A percentile compares a stretch with the other conserved stretches of the same genome.
Evolutionary conservation across 129 eudicot genomes (phyloP).

Genomic region (Chrysanthemum seticuspe): DNA sequence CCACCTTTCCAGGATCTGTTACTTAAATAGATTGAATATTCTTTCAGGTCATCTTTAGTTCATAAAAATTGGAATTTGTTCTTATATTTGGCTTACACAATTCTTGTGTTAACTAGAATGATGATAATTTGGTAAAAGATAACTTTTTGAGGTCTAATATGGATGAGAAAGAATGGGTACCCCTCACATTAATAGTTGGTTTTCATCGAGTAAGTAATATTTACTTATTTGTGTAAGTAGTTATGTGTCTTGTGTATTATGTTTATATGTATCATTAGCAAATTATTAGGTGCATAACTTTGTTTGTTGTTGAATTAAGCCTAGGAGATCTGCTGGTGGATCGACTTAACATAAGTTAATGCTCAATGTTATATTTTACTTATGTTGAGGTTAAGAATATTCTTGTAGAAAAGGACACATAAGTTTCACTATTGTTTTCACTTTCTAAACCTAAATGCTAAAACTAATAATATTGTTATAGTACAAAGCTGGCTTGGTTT

Average conservation of each 20-base stretch:
- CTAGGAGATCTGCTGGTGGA: no score
- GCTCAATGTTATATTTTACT: no score
- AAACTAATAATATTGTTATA: no score
- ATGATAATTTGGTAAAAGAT: constrained; percentile 66
- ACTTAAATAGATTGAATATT: constrained; percentile 65
- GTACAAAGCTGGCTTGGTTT: no score
- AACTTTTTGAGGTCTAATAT: constrained; percentile 56
- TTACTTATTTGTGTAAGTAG: constrained; percentile 2
- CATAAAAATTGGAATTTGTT: not conserved
- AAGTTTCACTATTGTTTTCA: no score
- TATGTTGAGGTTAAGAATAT: no score
- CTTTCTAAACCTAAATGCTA: no score
- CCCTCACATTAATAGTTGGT: constrained; percentile 53
- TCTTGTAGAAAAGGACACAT: no score
- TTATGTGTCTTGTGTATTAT: not conserved
- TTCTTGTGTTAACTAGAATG: constrained; percentile 42
- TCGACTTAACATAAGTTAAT: no score
- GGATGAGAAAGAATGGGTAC: constrained; percentile 88
- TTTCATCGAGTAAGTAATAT: constrained; percentile 65
- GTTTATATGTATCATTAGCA: no score
- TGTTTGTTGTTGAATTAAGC: no score
- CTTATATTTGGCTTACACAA: constrained; percentile 1
- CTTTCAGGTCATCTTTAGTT: constrained; percentile 53
- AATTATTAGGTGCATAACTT: no score
- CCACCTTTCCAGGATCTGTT: constrained; percentile 37